Conservation (phyloP, 1,139 yeast species). For the Lodderomyces metapsilosis region DNA sequence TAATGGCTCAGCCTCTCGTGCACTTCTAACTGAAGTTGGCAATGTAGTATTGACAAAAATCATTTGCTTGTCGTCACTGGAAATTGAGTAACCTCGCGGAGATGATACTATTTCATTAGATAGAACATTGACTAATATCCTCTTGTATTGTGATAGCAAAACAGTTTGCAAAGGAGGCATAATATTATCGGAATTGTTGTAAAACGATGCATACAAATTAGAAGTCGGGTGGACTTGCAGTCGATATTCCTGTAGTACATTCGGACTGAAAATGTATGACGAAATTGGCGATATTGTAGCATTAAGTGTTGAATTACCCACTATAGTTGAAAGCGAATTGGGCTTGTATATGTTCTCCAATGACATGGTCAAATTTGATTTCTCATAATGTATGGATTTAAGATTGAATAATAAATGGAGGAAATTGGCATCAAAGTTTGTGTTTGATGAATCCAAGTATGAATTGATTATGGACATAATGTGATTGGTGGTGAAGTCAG, state of each 20-base stretch:
- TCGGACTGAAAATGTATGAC: slow-evolving; percentile 27
- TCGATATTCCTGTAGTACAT: slow-evolving; percentile 17
- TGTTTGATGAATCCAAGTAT: slow-evolving; percentile 50
- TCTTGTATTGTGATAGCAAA: slow-evolving; percentile 37
- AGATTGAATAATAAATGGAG: slow-evolving; percentile 54
- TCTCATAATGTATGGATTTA: slow-evolving; percentile 20
- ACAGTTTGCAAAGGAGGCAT: slow-evolving; percentile 46
- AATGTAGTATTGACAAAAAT: slow-evolving; percentile 20
- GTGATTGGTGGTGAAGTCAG: slow-evolving; percentile 39
- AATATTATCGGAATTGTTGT: slow-evolving; percentile 19
- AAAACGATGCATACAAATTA: slow-evolving; percentile 13
- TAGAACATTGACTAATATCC: slow-evolving; percentile 41
- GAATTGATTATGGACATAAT: slow-evolving; percentile 34
- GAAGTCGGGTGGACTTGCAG: background rate
- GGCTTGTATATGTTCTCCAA: slow-evolving; percentile 10
- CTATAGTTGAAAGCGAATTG: slow-evolving; percentile 8
- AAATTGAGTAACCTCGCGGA: slow-evolving; percentile 21
- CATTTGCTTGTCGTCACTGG: slow-evolving; percentile 19
- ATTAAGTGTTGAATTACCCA: slow-evolving; percentile 31
- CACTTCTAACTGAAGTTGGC: slow-evolving; percentile 15
- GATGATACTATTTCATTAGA: slow-evolving; percentile 23
- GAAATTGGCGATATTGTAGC: slow-evolving; percentile 23
- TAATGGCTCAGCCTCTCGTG: slow-evolving; percentile 8
- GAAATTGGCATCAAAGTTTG: slow-evolving; percentile 53
- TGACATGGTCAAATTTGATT: slow-evolving; percentile 12